Conservation (phyloP, 768 basidiomycete genomes). For the Mycena albidolilacea region DNA sequence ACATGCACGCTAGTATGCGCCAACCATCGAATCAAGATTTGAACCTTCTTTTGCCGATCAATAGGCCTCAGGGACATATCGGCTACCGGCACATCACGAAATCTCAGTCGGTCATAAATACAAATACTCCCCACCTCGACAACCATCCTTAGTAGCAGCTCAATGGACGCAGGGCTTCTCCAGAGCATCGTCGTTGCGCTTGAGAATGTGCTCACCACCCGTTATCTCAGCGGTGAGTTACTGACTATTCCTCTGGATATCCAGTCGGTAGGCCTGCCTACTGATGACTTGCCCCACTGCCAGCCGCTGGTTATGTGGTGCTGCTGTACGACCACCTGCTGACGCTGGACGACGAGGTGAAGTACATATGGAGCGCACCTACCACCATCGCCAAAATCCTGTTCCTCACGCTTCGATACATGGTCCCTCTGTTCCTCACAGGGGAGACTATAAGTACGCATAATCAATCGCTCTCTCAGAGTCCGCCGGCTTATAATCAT, state of each 20-base stretch:
- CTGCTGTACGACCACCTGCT: constrained; percentile 7
- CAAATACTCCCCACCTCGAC: no score
- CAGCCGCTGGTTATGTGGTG: constrained; percentile 8
- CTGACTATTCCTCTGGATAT: not conserved
- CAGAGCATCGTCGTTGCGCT: not conserved
- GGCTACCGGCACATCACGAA: no score
- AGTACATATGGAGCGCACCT: constrained; percentile 1
- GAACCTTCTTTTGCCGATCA: no score
- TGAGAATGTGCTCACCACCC: constrained; percentile 14
- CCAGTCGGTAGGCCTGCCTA: not conserved
- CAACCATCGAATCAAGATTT: no score
- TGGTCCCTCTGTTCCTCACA: not conserved
- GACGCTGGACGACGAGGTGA: constrained; percentile 14
- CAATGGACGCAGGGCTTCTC: constrained; percentile 3
- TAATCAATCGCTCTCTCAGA: not conserved
- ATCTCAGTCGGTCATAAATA: no score
- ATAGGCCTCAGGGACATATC: no score
- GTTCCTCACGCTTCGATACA: constrained; percentile 7
- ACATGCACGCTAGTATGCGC: no score
- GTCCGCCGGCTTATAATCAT: not conserved
- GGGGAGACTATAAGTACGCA: not conserved
- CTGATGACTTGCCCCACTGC: not conserved
- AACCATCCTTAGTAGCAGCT: not conserved
- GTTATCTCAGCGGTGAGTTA: constrained; percentile 16
- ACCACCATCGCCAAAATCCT: not conserved